Percentiles rank a stretch among this genome's conserved stretches.
phyloP scores from a whole-genome alignment of 768 basidiomycete species.

The Arthromyces matolae region DNA sequence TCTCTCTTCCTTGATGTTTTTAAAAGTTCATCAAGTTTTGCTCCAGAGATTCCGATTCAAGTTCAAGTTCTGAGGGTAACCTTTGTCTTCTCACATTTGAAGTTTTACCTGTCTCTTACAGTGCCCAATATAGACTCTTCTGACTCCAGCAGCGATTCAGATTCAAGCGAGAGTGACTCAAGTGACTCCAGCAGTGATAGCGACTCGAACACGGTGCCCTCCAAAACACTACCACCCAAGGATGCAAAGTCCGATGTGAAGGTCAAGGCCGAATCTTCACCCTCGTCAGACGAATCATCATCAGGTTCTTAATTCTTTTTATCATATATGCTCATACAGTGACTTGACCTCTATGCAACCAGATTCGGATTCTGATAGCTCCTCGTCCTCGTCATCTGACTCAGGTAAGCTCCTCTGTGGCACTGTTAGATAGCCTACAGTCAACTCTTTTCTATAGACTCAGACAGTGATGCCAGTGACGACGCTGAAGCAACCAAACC shows the following conservation, averaged over 20 bases:
- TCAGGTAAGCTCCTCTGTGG: too few species aligned
- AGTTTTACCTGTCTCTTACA: too few species aligned
- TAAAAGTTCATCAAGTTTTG: slow-evolving; percentile 6
- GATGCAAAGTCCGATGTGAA: slow-evolving; percentile 6
- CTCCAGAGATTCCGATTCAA: slow-evolving; percentile 12
- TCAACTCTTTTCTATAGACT: slow-evolving; percentile 8
- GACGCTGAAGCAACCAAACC: slow-evolving; percentile 1
- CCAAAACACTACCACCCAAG: too few species aligned
- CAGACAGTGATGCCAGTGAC: slow-evolving; percentile 38
- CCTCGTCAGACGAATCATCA: slow-evolving; percentile 10
- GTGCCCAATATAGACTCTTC: slow-evolving; percentile 4
- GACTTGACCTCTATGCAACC: not conserved
- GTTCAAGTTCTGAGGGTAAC: slow-evolving; percentile 25
- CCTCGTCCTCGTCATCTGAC: slow-evolving; percentile 24
- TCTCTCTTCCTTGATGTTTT: slow-evolving; percentile 6
- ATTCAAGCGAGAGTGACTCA: slow-evolving; percentile 20
- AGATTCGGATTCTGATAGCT: slow-evolving; percentile 17
- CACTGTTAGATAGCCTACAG: too few species aligned
- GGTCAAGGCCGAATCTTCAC: not conserved
- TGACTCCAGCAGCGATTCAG: slow-evolving; percentile 17
- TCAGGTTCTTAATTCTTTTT: slow-evolving; percentile 15
- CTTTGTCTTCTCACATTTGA: not conserved
- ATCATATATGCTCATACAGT: too few species aligned
- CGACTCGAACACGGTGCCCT: slow-evolving; percentile 32
- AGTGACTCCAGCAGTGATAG: slow-evolving; percentile 27